These are phyloP conservation scores for Plicaturopsis crispa DNA, from an alignment of 768 basidiomycete genomes.

Conservation along the genomic window DNA sequence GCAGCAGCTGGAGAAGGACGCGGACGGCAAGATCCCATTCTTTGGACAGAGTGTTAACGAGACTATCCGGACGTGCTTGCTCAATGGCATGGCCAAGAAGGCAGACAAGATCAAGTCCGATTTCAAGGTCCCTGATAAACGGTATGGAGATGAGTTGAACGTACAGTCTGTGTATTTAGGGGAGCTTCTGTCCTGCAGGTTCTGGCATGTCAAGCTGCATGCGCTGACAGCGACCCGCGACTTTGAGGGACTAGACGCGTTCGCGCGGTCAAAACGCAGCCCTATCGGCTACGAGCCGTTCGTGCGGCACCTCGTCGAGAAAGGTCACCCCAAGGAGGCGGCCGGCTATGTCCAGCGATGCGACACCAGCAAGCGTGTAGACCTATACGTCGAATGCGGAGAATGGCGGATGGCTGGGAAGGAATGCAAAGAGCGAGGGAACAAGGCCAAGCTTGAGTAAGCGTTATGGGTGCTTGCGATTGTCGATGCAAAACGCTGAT, in stretches of 20 bases:
- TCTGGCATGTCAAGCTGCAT: slow-evolving; percentile 89
- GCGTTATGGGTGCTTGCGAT: slow-evolving; percentile 33
- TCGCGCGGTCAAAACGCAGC: slow-evolving; percentile 81
- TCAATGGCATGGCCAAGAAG: slow-evolving; percentile 75
- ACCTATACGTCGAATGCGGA: slow-evolving; percentile 84
- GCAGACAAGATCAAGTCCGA: slow-evolving; percentile 87
- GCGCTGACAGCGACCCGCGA: slow-evolving; percentile 74
- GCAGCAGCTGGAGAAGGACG: slow-evolving; percentile 82
- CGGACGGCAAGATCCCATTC: slow-evolving; percentile 69
- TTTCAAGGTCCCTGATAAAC: slow-evolving; percentile 92
- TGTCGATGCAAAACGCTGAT: slow-evolving; percentile 6
- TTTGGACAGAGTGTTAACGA: slow-evolving; percentile 83
- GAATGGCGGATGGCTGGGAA: slow-evolving; percentile 87
- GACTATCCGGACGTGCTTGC: slow-evolving; percentile 71
- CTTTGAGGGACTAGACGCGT: slow-evolving; percentile 80
- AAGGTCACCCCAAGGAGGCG: slow-evolving; percentile 73
- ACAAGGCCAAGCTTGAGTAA: slow-evolving; percentile 80
- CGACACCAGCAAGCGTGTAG: slow-evolving; percentile 74
- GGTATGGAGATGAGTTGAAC: slow-evolving; percentile 46
- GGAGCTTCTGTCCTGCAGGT: slow-evolving; percentile 38
- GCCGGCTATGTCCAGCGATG: slow-evolving; percentile 73
- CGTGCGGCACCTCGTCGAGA: slow-evolving; percentile 69
- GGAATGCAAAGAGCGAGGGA: slow-evolving; percentile 85
- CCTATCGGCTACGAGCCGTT: slow-evolving; percentile 96
- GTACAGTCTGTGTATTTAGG: not conserved